Evolutionary conservation across 345 rosid species (phyloP), one percentile per base, ranked within the genome.

Genomic region (Citrus unshiu): DNA sequence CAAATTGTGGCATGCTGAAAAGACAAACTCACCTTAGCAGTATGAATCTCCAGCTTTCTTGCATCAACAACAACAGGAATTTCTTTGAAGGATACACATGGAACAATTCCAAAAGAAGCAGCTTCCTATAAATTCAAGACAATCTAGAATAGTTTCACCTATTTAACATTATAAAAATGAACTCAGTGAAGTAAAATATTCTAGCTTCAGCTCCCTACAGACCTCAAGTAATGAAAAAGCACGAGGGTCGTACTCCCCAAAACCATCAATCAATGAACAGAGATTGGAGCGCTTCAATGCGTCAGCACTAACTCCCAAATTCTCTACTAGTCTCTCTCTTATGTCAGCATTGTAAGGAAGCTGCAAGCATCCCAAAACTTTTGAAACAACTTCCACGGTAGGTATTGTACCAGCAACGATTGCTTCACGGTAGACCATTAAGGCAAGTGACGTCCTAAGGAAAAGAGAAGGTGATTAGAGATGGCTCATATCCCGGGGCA

Each of bases 241-340:
- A 82, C 98, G 87, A 79, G 99, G 93, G 80, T 95, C 99, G 71
- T 91, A 95, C 86, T 95, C 98, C 80, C 93, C 99, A 86, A 93
- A 95, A 79, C 98, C 98, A 78, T 95, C 99, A 5, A 95, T 84
- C 73, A 93, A 78, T 29, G 97, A 89, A 82, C 86, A 83, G 40
- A 92, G 88, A 76, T 88, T 90, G 39, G 87, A 85, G 77, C 58
- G 62, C 80, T 74, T 91, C 79, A 92, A 83, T 25, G 92, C 46
- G 63, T 88, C 87, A 51, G 77, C 83, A 80, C 77, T 82, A 74
- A 90, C 84, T 79, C 88, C 93, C 74, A 92, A 81, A 83, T 85
- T 90, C 78, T 93, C 97, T 27, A 93, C 77, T 34, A 95, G 88
- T 83, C 81, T 89, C 54, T 72, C 78, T 86, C 90, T 92, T 79